Conservation (phyloP, 164 flowering plant genomes). For the Piper longum region DNA sequence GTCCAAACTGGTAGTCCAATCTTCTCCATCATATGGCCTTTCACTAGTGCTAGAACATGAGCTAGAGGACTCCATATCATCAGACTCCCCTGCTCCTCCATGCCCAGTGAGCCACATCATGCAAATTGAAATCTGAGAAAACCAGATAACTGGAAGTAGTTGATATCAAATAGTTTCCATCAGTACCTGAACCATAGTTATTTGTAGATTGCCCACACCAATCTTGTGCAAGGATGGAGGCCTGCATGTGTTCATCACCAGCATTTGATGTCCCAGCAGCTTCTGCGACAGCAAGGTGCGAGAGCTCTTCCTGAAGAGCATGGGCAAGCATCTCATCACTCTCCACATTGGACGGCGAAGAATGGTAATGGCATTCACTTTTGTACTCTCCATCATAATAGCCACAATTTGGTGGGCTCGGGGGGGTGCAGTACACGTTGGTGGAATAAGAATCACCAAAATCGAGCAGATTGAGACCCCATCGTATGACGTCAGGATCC, state of each 20-base stretch:
- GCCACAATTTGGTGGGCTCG: conserved; percentile 19
- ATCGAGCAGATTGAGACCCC: conserved; percentile 70
- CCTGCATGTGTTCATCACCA: conserved; percentile 29
- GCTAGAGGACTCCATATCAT: conserved; percentile 32
- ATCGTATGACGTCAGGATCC: conserved; percentile 66
- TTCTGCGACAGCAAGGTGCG: conserved; percentile 53
- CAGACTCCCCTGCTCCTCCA: conserved; percentile 32
- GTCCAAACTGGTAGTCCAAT: conserved; percentile 35
- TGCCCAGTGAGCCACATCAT: conserved; percentile 20
- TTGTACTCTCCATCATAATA: conserved; percentile 28
- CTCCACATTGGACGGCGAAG: conserved; percentile 23
- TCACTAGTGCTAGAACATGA: conserved; percentile 58
- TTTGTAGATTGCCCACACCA: conserved; percentile 35
- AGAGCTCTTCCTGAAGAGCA: conserved; percentile 64
- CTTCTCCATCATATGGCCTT: conserved; percentile 38
- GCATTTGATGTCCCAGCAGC: conserved; percentile 28
- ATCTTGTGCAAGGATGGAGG: conserved; percentile 33
- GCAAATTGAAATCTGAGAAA: neutral
- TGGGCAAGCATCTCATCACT: conserved; percentile 55
- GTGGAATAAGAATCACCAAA: conserved; percentile 29
- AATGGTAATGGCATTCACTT: conserved; percentile 21
- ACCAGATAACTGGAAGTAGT: neutral
- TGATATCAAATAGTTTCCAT: neutral
- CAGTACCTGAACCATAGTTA: conserved; percentile 27
- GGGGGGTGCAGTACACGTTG: conserved; percentile 30